These are phyloP conservation scores for Ganoderma sinense DNA, from an alignment of 1,284 basidiomycete genomes.

Conservation along the genomic window DNA sequence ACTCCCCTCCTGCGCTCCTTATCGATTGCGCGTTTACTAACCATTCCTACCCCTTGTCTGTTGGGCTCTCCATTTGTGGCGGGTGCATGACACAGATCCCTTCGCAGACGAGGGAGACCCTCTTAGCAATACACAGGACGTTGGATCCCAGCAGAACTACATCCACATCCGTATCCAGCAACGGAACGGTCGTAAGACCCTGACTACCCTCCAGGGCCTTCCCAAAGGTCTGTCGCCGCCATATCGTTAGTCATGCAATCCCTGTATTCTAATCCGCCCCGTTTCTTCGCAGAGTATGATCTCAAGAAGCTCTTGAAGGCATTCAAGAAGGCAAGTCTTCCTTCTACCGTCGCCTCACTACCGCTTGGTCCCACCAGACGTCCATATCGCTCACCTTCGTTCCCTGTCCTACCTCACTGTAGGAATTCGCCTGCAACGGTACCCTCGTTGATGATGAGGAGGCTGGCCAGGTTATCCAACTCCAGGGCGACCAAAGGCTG, in stretches of 20 bases:
- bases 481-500: slow-evolving; percentile 97
- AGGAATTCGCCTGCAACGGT: slow-evolving; percentile 99
- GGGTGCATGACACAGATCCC: slow-evolving; percentile 68
- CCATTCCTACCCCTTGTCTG: slow-evolving; percentile 8
- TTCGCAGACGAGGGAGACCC: slow-evolving; percentile 92
- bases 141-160: slow-evolving; percentile 86
- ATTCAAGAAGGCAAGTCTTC: slow-evolving; percentile 85
- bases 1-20: slow-evolving; percentile 31
- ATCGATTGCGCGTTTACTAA: slow-evolving; percentile 39
- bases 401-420: slow-evolving; percentile 3
- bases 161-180: slow-evolving; percentile 99
- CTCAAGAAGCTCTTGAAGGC: slow-evolving; percentile 98
- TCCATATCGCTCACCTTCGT: slow-evolving; percentile 15
- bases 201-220: slow-evolving; percentile 97
- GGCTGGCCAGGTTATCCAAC: slow-evolving; percentile 97
- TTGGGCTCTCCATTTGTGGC: background rate
- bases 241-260: slow-evolving; percentile 1
- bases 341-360: background rate
- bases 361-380: background rate
- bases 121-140: slow-evolving; percentile 76
- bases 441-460: slow-evolving; percentile 97
- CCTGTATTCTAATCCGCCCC: slow-evolving; percentile 11
- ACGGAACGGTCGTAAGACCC: slow-evolving; percentile 98
- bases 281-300: slow-evolving; percentile 81
- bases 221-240: slow-evolving; percentile 76